Base-by-base conservation (phyloP, 352 stramenopile species). In the Phytophthora hybrid region DNA sequence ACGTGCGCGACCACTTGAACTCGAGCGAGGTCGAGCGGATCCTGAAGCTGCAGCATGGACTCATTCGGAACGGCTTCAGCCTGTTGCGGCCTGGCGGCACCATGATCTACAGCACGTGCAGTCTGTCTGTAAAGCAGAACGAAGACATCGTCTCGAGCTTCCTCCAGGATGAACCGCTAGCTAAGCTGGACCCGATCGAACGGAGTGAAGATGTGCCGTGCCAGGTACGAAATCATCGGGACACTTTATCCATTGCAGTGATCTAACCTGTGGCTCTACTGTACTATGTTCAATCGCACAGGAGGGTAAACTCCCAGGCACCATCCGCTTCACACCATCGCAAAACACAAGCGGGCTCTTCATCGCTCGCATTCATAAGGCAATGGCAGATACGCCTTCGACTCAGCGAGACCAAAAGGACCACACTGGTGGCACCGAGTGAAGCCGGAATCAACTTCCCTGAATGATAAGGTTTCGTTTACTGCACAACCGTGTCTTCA, bases 21-120 rank as follows among this genome's bases (percentile, higher is more conserved):
- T 64, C 68, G 11, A 63, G 63, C 8, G 74, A 96, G 56, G 65
- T 90, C 37, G 68, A 84, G 39, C 85, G 84, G 10, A 93, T 95
- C 39, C 61, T 90, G 16, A 67, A 74, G n/a, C 65, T 95, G 14
- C 88, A 95, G 68, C 69, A 71, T 55, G 83, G 66, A 11, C 65
- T 95, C 29, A 90, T 95, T 18, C 74, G 80, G 4, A 97, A 96
- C 37, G 96, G 94, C 8, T 99, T 98, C 79, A 75, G 80, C 19
- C 60, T 97, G 37, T 80, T 99, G n/a, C 86, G 85, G 63, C 74
- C 73, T 14, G 95, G 95, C 41, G 97, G 97, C 11, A 86, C 69
- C 7, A 87, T 99, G 81, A 88, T 99, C n/a, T 99, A 99, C 77
- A 98, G 93, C 62, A 99, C 95, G 8, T 99, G 97, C 79, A 98